Base-by-base conservation (phyloP, 148 eudicot genomes). In the Vaccinium vitisidaea region DNA sequence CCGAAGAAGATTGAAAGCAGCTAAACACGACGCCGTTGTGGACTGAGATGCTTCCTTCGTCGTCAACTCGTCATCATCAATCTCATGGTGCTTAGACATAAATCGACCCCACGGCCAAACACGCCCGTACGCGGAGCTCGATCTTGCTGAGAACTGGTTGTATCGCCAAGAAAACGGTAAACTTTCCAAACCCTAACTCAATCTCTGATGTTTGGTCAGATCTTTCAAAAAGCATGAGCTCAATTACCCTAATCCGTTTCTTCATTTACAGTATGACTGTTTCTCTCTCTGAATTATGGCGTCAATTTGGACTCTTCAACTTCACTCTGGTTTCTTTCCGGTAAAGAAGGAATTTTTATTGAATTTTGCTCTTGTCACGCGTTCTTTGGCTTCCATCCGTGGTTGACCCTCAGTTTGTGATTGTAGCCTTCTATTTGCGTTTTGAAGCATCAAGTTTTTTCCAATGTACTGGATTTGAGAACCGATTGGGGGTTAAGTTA, bases 301-400 rank as follows among this genome's bases (percentile, higher is more conserved):
- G 8, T 87, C 91, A 56, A 82, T 84, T 76, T 84, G 86, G 87
- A 84, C 84, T 43, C 87, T 88, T 23, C 88, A 77, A 73, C 80
- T 84, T 82, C 86, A 70, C 15, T 8, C 82, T 6, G 15, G 63
- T 69, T 74, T 88, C 12, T 84, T 73, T 13, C 88, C 75, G 85
- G 91, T 88, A 80, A 73, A 46, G 46, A 14, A 16, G 9, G 12
- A 23, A 27, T 48, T 16, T 65, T 27, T n/a, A 56, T 32, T 80
- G n/a, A 12, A 75, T 75, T 75, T 46, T 23, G 8, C 53, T 36
- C 50, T 39, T 19, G 27, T 55, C 48, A 46, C 30, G 3, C 53
- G 3, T 15, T 21, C 8, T 2, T 10, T 43, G 2, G 23, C 14
- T 39, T n/a, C 12, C 10, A 81, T 19, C 23, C 5, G 50, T 65